Base-by-base conservation (phyloP, 805 yeast species). In the Barnettozyma californica region DNA sequence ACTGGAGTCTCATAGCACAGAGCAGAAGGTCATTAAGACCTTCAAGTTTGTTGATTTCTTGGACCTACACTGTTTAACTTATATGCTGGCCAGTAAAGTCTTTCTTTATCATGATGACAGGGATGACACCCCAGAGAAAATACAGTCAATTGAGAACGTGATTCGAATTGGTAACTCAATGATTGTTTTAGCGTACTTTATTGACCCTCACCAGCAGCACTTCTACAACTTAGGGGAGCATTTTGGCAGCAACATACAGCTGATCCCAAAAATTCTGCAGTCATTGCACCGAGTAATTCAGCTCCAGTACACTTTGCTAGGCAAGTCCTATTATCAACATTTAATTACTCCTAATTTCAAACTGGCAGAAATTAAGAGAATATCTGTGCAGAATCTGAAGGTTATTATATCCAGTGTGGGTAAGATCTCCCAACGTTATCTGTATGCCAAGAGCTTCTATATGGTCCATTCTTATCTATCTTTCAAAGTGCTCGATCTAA, bases 191-290 rank as follows among this genome's bases (percentile, higher is more conserved):
- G 35, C 49, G n/a, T 49, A 49, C 18, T 49, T 49, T 33, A 43
- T 49, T 25, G 52, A 49, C 39, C 52, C 49, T 18, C 49, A 46
- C 10, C 52, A 49, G 29, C 52, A 46, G 19, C 47, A 49, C 25
- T 40, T 23, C 34, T 46, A 46, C 18, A 46, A 49, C 25, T 27
- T 49, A 8, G 36, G 21, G 21, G 43, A 46, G 10, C 52, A 49
- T 18, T 49, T 49, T 41, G 52, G 52, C 11, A 26, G 43, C 36
- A 39, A 35, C 21, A 43, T 49, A 23, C 49, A 49, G n/a, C 26
- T 49, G 16, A 41, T 49, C 10, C 49, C 52, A 40, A 49, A 37
- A n/a, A 49, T 49, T 26, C n/a, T 49, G n/a, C 49, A 49, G n/a
- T 25, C 41, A 16, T 34, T 49, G 10, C 52, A 49, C 14, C 39